Evolutionary conservation across 345 rosid species (phyloP).

Genomic region (Moricandia arvensis): DNA sequence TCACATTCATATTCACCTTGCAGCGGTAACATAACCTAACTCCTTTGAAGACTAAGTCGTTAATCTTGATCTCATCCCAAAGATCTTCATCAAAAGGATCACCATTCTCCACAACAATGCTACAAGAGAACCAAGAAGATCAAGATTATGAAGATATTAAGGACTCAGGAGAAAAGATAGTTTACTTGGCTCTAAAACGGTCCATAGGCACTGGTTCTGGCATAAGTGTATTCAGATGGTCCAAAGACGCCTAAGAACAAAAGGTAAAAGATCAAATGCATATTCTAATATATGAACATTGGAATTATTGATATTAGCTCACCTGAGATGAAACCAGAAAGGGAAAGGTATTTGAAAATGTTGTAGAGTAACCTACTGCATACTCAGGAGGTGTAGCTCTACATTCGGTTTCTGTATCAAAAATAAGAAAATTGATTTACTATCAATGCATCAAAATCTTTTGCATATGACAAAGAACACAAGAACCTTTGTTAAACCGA

Average conservation of each 20-base stretch:
- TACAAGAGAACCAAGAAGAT: slow-evolving; percentile 26
- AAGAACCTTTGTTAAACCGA: slow-evolving; percentile 76
- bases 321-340: slow-evolving; percentile 78
- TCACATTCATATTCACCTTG: slow-evolving; percentile 51
- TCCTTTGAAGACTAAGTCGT: slow-evolving; percentile 53
- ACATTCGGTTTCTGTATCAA: slow-evolving; percentile 54
- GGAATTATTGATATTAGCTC: neutral
- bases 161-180: neutral
- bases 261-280: neutral
- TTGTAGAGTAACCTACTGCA: slow-evolving; percentile 61
- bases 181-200: slow-evolving; percentile 90
- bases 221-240: slow-evolving; percentile 61
- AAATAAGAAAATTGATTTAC: neutral
- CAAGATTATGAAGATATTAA: neutral
- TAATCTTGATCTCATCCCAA: slow-evolving; percentile 69
- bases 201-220: slow-evolving; percentile 80
- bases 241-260: slow-evolving; percentile 71
- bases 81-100: slow-evolving; percentile 85
- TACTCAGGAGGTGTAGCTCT: slow-evolving; percentile 71
- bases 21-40: slow-evolving; percentile 79
- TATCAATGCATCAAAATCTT: neutral
- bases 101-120: slow-evolving; percentile 71
- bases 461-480: neutral
- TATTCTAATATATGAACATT: neutral
- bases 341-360: slow-evolving; percentile 71